These are phyloP conservation scores for Chimonanthus praecox DNA, from an alignment of 164 flowering plant genomes.

Conservation along the genomic window DNA sequence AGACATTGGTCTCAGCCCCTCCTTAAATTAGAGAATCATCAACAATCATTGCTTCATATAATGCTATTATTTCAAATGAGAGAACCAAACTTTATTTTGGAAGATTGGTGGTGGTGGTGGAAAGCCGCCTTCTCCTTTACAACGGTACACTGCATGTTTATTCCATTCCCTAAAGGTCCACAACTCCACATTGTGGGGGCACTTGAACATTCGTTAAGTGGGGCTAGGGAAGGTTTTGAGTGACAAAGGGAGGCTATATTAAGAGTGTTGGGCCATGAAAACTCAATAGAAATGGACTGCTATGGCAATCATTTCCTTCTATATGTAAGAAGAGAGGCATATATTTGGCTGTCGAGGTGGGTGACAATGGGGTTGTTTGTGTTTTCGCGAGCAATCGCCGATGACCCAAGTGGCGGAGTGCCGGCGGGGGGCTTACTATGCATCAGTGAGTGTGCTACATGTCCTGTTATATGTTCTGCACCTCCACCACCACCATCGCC, in stretches of 20 bases:
- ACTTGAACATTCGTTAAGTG: neutral
- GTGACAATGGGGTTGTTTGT: slow-evolving; percentile 11
- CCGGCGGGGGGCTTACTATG: slow-evolving; percentile 37
- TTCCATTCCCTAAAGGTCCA: slow-evolving; percentile 9
- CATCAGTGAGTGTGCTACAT: slow-evolving; percentile 53
- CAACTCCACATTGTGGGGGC: neutral
- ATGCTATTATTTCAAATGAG: neutral
- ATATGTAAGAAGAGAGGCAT: slow-evolving; percentile 5
- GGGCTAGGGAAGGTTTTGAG: slow-evolving; percentile 3
- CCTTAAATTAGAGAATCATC: neutral
- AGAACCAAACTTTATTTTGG: neutral
- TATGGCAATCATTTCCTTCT: slow-evolving; percentile 2
- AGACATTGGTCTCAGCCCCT: no score
- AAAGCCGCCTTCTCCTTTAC: slow-evolving; percentile 15
- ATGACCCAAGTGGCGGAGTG: slow-evolving; percentile 10
- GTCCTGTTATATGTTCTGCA: slow-evolving; percentile 54
- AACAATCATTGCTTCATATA: no score
- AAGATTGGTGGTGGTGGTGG: neutral
- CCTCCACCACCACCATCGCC: slow-evolving; percentile 36
- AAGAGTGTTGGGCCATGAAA: slow-evolving; percentile 4
- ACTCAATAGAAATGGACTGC: slow-evolving; percentile 12
- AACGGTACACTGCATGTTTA: slow-evolving; percentile 6
- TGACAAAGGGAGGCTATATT: neutral
- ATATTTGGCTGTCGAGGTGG: slow-evolving; percentile 3
- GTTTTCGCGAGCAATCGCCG: slow-evolving; percentile 12